These are phyloP conservation scores for Kwoniella dendrophila DNA, from an alignment of 768 basidiomycete genomes.

Conservation along the genomic window DNA sequence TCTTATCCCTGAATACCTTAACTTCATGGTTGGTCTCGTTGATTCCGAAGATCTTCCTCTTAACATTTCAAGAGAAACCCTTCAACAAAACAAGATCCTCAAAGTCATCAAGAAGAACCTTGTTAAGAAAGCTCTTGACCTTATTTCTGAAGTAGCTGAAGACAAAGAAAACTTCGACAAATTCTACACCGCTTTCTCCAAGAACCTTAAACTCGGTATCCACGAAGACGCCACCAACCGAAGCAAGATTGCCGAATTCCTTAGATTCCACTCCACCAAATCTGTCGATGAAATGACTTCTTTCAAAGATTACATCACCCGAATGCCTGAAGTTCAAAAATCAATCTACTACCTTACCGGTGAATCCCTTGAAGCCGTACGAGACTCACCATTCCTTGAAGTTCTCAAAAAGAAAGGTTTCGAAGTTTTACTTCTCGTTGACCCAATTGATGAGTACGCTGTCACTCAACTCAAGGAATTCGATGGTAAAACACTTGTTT, in stretches of 20 bases:
- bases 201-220: constrained; percentile 99
- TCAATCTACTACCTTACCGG: constrained; percentile 99
- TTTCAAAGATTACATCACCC: constrained; percentile 98
- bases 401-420: constrained; percentile 99
- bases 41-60: constrained; percentile 99
- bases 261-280: constrained; percentile 98
- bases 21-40: constrained; percentile 99
- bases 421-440: constrained; percentile 94
- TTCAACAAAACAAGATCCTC: constrained; percentile 99
- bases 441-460: constrained; percentile 99
- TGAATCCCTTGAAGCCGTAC: constrained; percentile 86
- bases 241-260: constrained; percentile 97
- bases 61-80: constrained; percentile 99
- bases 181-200: constrained; percentile 96
- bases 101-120: constrained; percentile 91
- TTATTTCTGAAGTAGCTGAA: constrained; percentile 94
- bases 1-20: constrained; percentile 90
- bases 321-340: constrained; percentile 98
- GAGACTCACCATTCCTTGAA: constrained; percentile 98
- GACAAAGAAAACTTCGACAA: constrained; percentile 84
- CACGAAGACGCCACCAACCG: constrained; percentile 99
- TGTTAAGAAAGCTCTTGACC: constrained; percentile 95
- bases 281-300: constrained; percentile 84
- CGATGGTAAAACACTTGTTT: constrained; percentile 94
- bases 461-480: constrained; percentile 99